phyloP scores from a whole-genome alignment of 345 rosid genomes.

The Citrus unshiu region DNA sequence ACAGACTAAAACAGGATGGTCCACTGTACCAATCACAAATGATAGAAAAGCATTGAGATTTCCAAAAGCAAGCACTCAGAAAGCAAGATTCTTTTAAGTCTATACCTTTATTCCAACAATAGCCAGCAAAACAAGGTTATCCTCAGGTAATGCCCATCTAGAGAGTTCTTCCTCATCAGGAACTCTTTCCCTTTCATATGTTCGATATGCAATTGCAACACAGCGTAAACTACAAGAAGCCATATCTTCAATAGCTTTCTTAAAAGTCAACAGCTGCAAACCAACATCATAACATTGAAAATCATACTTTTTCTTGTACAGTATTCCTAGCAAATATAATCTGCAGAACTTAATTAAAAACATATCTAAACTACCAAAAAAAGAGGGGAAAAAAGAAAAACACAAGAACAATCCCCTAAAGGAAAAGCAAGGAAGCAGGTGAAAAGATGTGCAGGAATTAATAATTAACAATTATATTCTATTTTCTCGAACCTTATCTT shows the following conservation, averaged over 20 bases:
- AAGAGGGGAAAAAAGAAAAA: neutral
- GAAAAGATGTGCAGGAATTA: neutral
- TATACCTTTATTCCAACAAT: constrained; percentile 87
- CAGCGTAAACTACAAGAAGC: constrained; percentile 87
- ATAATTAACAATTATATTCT: neutral
- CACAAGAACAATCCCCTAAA: neutral
- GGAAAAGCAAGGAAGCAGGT: neutral
- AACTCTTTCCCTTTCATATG: constrained; percentile 55
- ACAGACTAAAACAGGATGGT: neutral
- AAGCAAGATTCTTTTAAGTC: neutral
- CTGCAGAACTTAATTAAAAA: neutral
- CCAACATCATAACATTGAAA: neutral
- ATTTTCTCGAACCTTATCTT: constrained; percentile 49
- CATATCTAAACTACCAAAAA: neutral
- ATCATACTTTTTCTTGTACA: neutral
- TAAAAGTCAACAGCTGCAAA: constrained; percentile 50
- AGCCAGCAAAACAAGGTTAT: constrained; percentile 84
- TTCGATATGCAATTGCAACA: constrained; percentile 82
- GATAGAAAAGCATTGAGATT: neutral
- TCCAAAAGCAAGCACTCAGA: neutral
- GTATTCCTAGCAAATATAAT: neutral
- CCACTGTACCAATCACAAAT: neutral
- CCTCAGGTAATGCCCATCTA: constrained; percentile 79
- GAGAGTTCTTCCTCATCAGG: constrained; percentile 70
- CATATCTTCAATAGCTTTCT: constrained; percentile 68